These are phyloP conservation scores for Tolypocladium guangdongense DNA, from an alignment of 2,329 filamentous ascomycete species.

Conservation along the genomic window DNA sequence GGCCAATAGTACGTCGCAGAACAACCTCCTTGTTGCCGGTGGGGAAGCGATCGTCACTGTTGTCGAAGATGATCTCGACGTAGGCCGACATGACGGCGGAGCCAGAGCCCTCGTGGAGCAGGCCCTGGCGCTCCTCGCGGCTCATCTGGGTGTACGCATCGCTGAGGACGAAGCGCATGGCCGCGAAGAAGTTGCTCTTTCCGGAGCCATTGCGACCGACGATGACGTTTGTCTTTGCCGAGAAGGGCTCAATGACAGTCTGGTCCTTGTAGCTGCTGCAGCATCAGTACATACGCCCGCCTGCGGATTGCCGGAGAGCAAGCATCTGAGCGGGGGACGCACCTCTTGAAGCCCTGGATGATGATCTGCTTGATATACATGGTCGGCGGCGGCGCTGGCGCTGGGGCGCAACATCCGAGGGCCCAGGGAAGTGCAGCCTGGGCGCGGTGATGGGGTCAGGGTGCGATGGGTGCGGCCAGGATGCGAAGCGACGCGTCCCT, in stretches of 20 bases:
- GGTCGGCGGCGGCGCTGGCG: conserved; percentile 27
- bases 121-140: conserved; percentile 86
- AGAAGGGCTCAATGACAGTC: conserved; percentile 96
- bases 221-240: conserved; percentile 93
- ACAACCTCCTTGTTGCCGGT: conserved; percentile 86
- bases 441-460: conserved; percentile 2
- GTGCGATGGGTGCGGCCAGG: conserved; percentile 1
- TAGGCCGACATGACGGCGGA: conserved; percentile 99
- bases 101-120: conserved; percentile 96
- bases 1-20: conserved; percentile 83
- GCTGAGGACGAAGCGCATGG: conserved; percentile 94
- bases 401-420: conserved; percentile 25
- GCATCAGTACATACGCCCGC: conserved; percentile 6
- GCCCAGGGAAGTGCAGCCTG: conserved; percentile 13
- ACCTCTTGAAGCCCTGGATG: conserved; percentile 99
- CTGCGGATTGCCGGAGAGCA: not conserved
- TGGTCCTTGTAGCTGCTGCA: conserved; percentile 89
- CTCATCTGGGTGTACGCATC: conserved; percentile 96
- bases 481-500: conserved; percentile 10
- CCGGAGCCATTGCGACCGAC: conserved; percentile 98
- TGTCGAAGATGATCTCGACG: conserved; percentile 98
- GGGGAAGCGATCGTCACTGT: conserved; percentile 88
- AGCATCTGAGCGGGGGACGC: conserved; percentile 12
- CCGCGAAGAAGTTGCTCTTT: conserved; percentile 99
- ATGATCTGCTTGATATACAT: conserved; percentile 99